Evolutionary conservation across 1,284 basidiomycete species (phyloP).

Genomic region (Cerioporus squamosus): DNA sequence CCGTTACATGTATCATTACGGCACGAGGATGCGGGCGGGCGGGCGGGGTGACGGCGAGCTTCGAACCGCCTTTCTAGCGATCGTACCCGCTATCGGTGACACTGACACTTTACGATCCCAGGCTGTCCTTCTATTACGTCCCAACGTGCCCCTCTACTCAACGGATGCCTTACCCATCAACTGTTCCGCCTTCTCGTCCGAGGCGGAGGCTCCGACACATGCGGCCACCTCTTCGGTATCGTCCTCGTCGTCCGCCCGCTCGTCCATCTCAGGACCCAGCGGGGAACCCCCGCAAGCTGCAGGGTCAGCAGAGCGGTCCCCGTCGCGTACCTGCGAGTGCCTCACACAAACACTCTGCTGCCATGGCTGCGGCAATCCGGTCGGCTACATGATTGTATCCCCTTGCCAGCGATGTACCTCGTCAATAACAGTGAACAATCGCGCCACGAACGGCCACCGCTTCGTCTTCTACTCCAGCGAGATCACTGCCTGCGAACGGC

Average conservation of each 20-base stretch:
- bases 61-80: neutral
- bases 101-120: constrained; percentile 35
- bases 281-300: constrained; percentile 41
- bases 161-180: constrained; percentile 83
- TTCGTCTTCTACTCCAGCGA: constrained; percentile 88
- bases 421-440: constrained; percentile 65
- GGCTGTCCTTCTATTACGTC: constrained; percentile 84
- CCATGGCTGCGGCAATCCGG: constrained; percentile 75
- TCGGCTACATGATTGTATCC: constrained; percentile 80
- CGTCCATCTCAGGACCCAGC: constrained; percentile 11
- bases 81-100: constrained; percentile 2
- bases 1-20: neutral
- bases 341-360: constrained; percentile 80
- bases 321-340: constrained; percentile 66
- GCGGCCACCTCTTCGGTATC: constrained; percentile 14
- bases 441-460: constrained; percentile 82
- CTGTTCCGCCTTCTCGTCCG: constrained; percentile 63
- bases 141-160: constrained; percentile 82
- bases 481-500: constrained; percentile 71
- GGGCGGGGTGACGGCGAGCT: neutral
- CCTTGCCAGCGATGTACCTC: constrained; percentile 76
- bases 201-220: constrained; percentile 43
- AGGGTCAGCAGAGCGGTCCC: constrained; percentile 35
- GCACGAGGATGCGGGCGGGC: constrained; percentile 1
- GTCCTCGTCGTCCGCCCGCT: constrained; percentile 19